Percentiles rank a stretch among this genome's conserved stretches.
phyloP scores from a whole-genome alignment of 1,139 yeast genomes.

The Yarrowia galli region DNA sequence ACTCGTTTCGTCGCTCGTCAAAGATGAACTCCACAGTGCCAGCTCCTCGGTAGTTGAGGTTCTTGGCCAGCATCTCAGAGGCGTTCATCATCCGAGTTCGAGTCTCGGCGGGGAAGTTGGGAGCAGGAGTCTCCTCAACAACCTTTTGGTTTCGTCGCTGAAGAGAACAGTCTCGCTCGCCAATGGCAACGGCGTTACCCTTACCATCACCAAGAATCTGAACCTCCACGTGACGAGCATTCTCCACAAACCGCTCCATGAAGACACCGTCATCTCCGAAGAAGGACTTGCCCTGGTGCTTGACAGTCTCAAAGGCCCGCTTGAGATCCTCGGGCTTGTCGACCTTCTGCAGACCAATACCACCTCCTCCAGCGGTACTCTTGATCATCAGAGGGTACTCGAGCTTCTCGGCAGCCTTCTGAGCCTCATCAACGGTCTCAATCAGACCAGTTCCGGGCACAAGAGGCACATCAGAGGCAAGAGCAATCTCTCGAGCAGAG shows the following conservation, averaged over 20 bases:
- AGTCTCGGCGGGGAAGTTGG: conserved; percentile 82
- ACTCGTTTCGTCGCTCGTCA: conserved; percentile 83
- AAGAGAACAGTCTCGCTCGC: conserved; percentile 96
- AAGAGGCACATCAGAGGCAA: conserved; percentile 85
- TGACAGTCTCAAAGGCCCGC: conserved; percentile 85
- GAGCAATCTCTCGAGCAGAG: conserved; percentile 93
- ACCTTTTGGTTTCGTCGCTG: conserved; percentile 97
- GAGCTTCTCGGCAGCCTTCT: conserved; percentile 73
- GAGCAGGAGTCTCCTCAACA: conserved; percentile 98
- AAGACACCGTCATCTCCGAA: conserved; percentile 96
- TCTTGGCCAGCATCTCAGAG: conserved; percentile 79
- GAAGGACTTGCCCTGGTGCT: conserved; percentile 90
- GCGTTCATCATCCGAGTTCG: conserved; percentile 78
- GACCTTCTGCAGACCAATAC: conserved; percentile 94
- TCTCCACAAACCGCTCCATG: conserved; percentile 89
- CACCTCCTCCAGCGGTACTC: conserved; percentile 99
- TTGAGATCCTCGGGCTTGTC: conserved; percentile 80
- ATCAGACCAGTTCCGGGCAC: conserved; percentile 95
- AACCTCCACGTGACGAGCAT: conserved; percentile 94
- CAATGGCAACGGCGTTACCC: conserved; percentile 90
- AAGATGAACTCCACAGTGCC: conserved; percentile 97
- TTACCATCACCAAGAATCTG: conserved; percentile 96
- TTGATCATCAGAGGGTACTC: conserved; percentile 95
- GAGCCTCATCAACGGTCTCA: conserved; percentile 73
- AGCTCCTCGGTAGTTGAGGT: conserved; percentile 91